Percentiles rank a stretch among this genome's conserved stretches.
These are phyloP conservation scores for Alloteropsis semialata DNA, from an alignment of 176 grass and related monocot species.

Conservation along the genomic window DNA sequence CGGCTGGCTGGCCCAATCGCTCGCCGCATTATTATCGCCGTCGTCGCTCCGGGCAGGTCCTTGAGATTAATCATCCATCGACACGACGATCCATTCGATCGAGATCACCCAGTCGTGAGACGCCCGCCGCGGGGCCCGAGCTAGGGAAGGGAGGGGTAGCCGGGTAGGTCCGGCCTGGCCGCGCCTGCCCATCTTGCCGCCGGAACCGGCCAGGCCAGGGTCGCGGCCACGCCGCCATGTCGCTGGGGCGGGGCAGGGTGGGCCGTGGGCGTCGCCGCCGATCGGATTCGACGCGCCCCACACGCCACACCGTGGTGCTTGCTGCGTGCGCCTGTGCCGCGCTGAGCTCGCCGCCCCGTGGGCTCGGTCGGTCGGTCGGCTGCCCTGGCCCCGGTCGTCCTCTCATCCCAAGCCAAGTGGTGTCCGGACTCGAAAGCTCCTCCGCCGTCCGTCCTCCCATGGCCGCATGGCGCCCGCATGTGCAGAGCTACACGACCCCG, in stretches of 20 bases:
- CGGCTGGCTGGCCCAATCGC: slow-evolving; percentile 24
- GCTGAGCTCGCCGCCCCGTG: neutral
- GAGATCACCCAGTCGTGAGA: neutral
- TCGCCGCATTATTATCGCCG: neutral
- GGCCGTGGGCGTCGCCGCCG: neutral
- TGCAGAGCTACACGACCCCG: no score
- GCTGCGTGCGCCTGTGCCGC: neutral
- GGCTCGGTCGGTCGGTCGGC: neutral
- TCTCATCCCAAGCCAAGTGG: neutral
- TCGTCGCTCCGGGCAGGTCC: neutral
- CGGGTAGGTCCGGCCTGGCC: neutral
- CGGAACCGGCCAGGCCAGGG: neutral
- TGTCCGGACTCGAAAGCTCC: neutral
- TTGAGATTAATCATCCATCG: neutral
- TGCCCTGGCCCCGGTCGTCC: neutral
- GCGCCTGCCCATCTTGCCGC: neutral
- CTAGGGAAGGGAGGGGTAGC: no score
- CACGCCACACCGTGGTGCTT: no score
- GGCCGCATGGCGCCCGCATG: no score
- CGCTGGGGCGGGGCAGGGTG: neutral
- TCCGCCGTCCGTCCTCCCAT: neutral
- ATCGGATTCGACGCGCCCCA: neutral
- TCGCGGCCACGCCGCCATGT: neutral
- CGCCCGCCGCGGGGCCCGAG: no score
- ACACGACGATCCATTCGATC: neutral